Evolutionary conservation across 305 asterid genomes (phyloP).

Genomic region (Withania somnifera): DNA sequence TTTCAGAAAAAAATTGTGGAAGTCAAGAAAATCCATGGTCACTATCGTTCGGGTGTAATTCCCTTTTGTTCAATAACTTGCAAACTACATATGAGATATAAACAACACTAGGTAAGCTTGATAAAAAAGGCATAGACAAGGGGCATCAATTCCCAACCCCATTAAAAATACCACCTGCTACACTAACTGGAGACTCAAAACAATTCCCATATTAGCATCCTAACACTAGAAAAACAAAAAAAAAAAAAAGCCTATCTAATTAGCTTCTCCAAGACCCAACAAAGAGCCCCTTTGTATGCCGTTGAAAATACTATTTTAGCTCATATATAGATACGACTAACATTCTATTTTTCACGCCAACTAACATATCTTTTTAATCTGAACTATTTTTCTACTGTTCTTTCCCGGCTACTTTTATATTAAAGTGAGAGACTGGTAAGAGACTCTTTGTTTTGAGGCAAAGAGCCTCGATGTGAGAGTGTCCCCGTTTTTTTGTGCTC

Average conservation of each 20-base stretch:
- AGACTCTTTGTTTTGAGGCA: conserved; percentile 27
- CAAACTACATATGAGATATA: too few species aligned
- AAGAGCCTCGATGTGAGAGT: conserved; percentile 25
- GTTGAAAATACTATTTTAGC: not conserved
- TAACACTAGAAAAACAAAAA: not conserved
- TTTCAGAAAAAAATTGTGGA: too few species aligned
- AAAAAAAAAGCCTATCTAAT: not conserved
- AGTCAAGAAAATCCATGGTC: too few species aligned
- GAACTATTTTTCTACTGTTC: not conserved
- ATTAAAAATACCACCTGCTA: too few species aligned
- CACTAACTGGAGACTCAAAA: conserved; percentile 11
- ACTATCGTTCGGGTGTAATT: too few species aligned
- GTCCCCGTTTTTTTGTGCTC: conserved; percentile 20
- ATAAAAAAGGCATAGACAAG: too few species aligned
- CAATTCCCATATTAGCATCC: conserved; percentile 23
- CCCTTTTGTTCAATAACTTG: too few species aligned
- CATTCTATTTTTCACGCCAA: not conserved
- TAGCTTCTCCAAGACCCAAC: conserved; percentile 28
- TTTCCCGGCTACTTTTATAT: not conserved
- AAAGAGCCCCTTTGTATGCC: conserved; percentile 5
- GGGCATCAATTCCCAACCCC: too few species aligned
- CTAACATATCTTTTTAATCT: not conserved
- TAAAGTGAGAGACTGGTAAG: not conserved
- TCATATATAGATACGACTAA: not conserved
- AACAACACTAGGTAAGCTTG: too few species aligned